phyloP scores from a whole-genome alignment of 352 stramenopile species.

The Phytophthora colocasiae region DNA sequence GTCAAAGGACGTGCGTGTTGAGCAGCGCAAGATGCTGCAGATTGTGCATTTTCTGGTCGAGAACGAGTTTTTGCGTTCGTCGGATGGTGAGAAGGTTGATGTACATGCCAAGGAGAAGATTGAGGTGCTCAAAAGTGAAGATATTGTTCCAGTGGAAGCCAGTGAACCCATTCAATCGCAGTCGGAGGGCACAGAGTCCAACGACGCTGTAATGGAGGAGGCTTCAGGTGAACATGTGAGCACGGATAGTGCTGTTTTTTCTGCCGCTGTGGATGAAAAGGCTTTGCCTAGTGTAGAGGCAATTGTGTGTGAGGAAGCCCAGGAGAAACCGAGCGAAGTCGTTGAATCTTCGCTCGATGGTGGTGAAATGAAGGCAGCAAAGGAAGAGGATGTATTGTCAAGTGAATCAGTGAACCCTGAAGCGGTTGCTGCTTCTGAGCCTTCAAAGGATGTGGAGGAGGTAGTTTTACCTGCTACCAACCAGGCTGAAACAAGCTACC shows the following conservation, averaged over 20 bases:
- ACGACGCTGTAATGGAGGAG: conserved; percentile 37
- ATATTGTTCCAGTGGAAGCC: conserved; percentile 22
- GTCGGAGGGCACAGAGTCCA: conserved; percentile 24
- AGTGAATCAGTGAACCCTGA: conserved; percentile 23
- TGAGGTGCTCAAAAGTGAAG: conserved; percentile 31
- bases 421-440: conserved; percentile 20
- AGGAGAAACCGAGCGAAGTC: conserved; percentile 14
- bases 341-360: conserved; percentile 7
- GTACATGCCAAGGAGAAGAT: conserved; percentile 21
- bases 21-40: conserved; percentile 83
- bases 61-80: conserved; percentile 62
- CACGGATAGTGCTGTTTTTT: conserved; percentile 14
- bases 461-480: conserved; percentile 6
- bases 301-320: conserved; percentile 33
- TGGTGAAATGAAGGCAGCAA: conserved; percentile 11
- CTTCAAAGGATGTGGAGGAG: conserved; percentile 19
- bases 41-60: conserved; percentile 71
- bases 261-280: conserved; percentile 14
- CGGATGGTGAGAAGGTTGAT: conserved; percentile 10
- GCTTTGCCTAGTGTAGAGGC: conserved; percentile 31
- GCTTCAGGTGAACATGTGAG: conserved; percentile 23
- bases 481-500: conserved; percentile 14
- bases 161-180: conserved; percentile 31
- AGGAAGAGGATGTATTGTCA: conserved; percentile 16
- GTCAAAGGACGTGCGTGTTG: conserved; percentile 67